Base-by-base conservation (phyloP, 495 filamentous ascomycete genomes). In the Aspergillus baeticus region DNA sequence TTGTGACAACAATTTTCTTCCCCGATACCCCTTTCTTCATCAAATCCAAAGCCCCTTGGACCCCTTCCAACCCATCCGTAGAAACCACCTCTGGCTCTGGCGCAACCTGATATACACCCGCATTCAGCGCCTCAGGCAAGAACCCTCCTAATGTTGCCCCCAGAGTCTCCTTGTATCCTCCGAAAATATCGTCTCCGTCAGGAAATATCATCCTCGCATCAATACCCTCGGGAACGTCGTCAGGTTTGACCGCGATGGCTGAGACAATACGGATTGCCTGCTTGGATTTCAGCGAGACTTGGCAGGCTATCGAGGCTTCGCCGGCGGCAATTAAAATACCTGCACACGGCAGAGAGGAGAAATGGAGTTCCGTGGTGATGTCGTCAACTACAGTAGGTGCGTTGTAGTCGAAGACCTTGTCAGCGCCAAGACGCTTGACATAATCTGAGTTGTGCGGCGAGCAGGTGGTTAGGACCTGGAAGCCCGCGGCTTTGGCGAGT, bases 381-480 rank as follows among this genome's bases (percentile, higher is more conserved):
- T 67, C 60, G 0, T 63, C 55, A 1, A 72, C 64, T 1, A 77
- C 69, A n/a, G 59, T 66, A 1, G 60, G 20, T 34, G 56, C 63
- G 6, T 70, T 70, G 64, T 87, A 85, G 68, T 89, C 84, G 42
- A 85, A 80, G 6, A 75, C 80, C 20, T 69, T 59, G 31, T 44
- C 67, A 5, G 83, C 85, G 18, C 84, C 84, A 1, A 84, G 69
- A 6, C 57, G 57, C 58, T 75, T 77, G 23, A 80, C 59, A 53
- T 74, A 72, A 2, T 76, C 74, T 45, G 77, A 72, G 68, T 86
- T 87, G 42, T 67, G 69, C 14, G 64, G 60, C 3, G 73, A 78
- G 0, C 79, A 75, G 0, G 81, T 84, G 1, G 77, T 70, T 26
- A 85, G 62, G 7, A 87, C 83, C 15, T 77, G 73, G 6, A 76